These are phyloP conservation scores for Piromyces finnis DNA, from an alignment of 192 early-diverging fungal species.

Conservation along the genomic window DNA sequence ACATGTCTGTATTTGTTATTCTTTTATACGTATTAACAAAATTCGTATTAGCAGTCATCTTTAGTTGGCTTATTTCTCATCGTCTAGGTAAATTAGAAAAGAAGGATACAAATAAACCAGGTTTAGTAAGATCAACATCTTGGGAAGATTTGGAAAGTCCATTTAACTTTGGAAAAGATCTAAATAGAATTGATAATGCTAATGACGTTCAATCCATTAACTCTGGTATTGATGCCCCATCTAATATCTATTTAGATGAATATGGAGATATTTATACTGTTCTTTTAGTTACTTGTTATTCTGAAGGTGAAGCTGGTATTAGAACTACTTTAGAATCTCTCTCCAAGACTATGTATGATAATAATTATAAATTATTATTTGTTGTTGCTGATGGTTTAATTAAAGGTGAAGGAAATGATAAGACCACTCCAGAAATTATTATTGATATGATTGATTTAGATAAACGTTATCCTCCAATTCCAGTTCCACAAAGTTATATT, in stretches of 20 bases:
- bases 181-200: not conserved
- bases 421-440: not conserved
- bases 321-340: not conserved
- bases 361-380: not conserved
- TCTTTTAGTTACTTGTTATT: not conserved
- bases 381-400: slow-evolving; percentile 2
- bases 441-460: slow-evolving; percentile 3
- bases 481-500: not conserved
- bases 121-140: not conserved
- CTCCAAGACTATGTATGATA: not conserved
- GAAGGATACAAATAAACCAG: not conserved
- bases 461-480: not conserved
- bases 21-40: slow-evolving; percentile 23
- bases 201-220: not conserved
- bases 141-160: not conserved
- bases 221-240: not conserved
- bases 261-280: not conserved
- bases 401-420: not conserved
- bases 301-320: not conserved
- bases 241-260: not conserved
- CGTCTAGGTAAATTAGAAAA: slow-evolving; percentile 42
- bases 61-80: slow-evolving; percentile 64
- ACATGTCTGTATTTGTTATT: not conserved
- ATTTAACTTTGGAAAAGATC: not conserved
- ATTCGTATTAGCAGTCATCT: slow-evolving; percentile 59